phyloP scores from a whole-genome alignment of 2,329 filamentous ascomycete genomes.

The Colletotrichum gloeosporioides region DNA sequence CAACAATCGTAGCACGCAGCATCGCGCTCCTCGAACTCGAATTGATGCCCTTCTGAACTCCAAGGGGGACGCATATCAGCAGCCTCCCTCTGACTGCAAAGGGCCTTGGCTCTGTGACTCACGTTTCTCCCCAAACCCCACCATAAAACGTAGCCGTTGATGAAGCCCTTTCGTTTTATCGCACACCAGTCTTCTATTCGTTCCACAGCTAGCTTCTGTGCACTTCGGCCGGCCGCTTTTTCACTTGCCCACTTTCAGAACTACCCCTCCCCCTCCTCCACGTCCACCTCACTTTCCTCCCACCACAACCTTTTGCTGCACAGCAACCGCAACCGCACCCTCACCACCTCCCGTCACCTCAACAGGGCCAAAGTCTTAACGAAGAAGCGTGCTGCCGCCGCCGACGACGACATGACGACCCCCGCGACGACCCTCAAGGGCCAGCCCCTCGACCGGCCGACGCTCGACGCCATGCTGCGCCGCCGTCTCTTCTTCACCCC shows the following conservation, averaged over 20 bases:
- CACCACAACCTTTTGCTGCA: neutral
- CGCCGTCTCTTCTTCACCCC: slow-evolving; percentile 94
- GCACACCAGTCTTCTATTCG: slow-evolving; percentile 23
- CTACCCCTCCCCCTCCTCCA: slow-evolving; percentile 22
- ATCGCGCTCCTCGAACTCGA: neutral
- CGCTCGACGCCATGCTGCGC: slow-evolving; percentile 84
- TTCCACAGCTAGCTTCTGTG: slow-evolving; percentile 24
- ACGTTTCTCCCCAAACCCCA: slow-evolving; percentile 14
- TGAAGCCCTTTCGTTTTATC: slow-evolving; percentile 22
- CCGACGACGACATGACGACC: slow-evolving; percentile 48
- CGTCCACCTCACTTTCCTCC: neutral
- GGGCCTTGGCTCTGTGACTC: slow-evolving; percentile 14
- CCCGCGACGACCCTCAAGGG: slow-evolving; percentile 81
- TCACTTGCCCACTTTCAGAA: slow-evolving; percentile 11
- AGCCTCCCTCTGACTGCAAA: neutral
- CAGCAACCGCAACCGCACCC: neutral
- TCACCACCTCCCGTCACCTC: slow-evolving; percentile 15
- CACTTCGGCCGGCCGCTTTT: slow-evolving; percentile 23
- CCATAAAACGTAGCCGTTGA: slow-evolving; percentile 11
- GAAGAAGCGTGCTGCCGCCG: neutral
- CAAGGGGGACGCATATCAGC: neutral
- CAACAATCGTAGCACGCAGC: neutral
- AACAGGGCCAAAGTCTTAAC: neutral
- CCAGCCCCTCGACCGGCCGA: slow-evolving; percentile 82
- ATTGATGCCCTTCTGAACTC: neutral